These are phyloP conservation scores for Parmales sp. DNA, from an alignment of 108 stramenopile genomes.

Conservation along the genomic window DNA sequence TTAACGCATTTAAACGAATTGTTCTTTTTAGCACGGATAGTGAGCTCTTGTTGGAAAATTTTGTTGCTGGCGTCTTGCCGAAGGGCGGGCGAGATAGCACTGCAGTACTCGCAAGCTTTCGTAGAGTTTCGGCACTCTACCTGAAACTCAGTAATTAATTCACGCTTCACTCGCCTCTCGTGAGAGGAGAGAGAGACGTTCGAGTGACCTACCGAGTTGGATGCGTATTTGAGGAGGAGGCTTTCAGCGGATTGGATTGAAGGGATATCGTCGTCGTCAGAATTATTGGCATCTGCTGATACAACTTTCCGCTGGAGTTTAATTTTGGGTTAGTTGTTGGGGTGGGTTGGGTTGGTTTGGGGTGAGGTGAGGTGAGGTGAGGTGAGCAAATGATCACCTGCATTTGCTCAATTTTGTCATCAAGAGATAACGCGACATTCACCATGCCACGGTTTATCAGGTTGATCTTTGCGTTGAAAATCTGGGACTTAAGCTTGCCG, in stretches of 20 bases:
- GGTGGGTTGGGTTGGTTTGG: no score
- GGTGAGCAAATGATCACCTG: no score
- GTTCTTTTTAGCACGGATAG: constrained; percentile 26
- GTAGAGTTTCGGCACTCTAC: constrained; percentile 30
- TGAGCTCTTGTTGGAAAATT: constrained; percentile 65
- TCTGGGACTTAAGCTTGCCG: constrained; percentile 9
- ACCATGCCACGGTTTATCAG: constrained; percentile 46
- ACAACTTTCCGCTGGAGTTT: no score
- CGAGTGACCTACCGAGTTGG: background rate
- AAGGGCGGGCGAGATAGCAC: constrained; percentile 68
- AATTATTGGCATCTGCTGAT: no score
- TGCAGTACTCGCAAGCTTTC: constrained; percentile 76
- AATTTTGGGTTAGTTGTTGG: no score
- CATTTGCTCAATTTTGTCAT: constrained; percentile 46
- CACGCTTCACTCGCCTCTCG: constrained; percentile 49
- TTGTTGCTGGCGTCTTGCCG: constrained; percentile 92
- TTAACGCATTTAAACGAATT: constrained; percentile 53
- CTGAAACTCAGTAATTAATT: constrained; percentile 62
- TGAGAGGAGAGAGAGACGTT: constrained; percentile 24
- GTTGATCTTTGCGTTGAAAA: constrained; percentile 51
- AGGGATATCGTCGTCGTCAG: no score
- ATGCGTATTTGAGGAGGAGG: background rate
- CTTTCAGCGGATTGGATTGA: background rate
- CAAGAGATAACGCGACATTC: constrained; percentile 49
- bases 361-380: no score